Base-by-base conservation (phyloP, 2,329 filamentous ascomycete genomes). In the Cucurbitaria berberidis region DNA sequence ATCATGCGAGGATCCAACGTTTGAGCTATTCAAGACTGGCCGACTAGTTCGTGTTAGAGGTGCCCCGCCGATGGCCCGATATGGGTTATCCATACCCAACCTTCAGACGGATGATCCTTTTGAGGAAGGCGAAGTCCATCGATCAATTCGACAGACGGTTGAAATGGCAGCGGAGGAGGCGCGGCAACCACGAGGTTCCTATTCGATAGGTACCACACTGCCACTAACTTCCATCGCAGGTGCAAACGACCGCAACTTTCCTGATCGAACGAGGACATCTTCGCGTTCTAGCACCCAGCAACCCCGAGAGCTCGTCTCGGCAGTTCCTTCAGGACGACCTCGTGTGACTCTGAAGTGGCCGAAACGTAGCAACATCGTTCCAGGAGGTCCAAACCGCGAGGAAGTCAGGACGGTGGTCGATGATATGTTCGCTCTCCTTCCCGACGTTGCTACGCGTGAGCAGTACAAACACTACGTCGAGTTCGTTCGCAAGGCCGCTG, bases 31-130 rank as follows among this genome's bases (percentile, higher is more conserved):
- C 18, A 26, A 40, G 2, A 18, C 40, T n/a, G 48, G 34, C 5
- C 32, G 41, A 1, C 13, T 51, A 10, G 27, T 42, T 18, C 27
- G 46, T 21, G 42, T 51, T 19, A 51, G 42, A 11, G 26, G 46
- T 8, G 9, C 24, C 16, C 48, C 48, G 13, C n/a, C 22, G 22
- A 34, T 29, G 5, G 40, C 48, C 3, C 32, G 41, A 6, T 45
- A 34, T 7, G 42, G 36, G 21, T 5, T 13, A 11, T 13, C 27
- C 8, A 3, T 9, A 3, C 10, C 9, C 27, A 11, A 27, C 30
- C 26, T 35, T 10, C 19, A 13, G 19, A 46, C 18, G 27, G 27
- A 21, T 2, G 19, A 42, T 3, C 18, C 18, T 2, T 6, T 9
- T 2, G 27, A 35, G 10, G 36, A 45, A 24, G 41, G 41, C 16